Conservation (phyloP, 1,284 basidiomycete genomes). For the Sanguinoderma infundibulare region DNA sequence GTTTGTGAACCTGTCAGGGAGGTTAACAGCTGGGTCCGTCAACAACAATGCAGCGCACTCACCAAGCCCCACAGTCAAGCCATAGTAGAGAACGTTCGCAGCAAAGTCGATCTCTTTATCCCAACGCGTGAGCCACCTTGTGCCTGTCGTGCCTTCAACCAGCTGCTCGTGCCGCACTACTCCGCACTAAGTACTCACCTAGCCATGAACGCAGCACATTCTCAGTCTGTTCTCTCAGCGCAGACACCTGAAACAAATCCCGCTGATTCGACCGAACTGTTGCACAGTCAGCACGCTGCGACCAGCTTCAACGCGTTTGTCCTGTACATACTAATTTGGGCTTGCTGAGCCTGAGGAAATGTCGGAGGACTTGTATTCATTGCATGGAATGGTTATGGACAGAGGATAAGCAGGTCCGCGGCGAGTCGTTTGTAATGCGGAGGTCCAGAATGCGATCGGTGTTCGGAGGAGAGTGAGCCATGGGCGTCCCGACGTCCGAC, state of each 20-base stretch:
- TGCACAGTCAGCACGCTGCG: constrained; percentile 11
- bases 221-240: constrained; percentile 78
- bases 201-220: constrained; percentile 77
- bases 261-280: constrained; percentile 87
- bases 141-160: constrained; percentile 54
- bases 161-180: background rate
- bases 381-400: background rate
- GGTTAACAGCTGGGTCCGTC: background rate
- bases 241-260: constrained; percentile 79
- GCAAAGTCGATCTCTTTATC: constrained; percentile 80
- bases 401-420: background rate
- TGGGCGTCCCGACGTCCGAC: constrained; percentile 18
- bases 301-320: background rate
- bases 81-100: constrained; percentile 76
- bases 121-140: constrained; percentile 82
- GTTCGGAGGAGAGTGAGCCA: constrained; percentile 8
- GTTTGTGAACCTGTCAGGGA: constrained; percentile 69
- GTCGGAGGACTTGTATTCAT: constrained; percentile 38
- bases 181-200: constrained; percentile 50
- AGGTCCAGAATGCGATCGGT: constrained; percentile 13
- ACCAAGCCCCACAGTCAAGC: constrained; percentile 81
- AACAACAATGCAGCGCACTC: constrained; percentile 18
- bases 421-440: constrained; percentile 2
- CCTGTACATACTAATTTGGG: constrained; percentile 77
- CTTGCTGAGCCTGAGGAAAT: constrained; percentile 79